A percentile compares a stretch with the other conserved stretches of the same genome.
Evolutionary conservation across 305 asterid species (phyloP).

Genomic region (Plantago rigida): DNA sequence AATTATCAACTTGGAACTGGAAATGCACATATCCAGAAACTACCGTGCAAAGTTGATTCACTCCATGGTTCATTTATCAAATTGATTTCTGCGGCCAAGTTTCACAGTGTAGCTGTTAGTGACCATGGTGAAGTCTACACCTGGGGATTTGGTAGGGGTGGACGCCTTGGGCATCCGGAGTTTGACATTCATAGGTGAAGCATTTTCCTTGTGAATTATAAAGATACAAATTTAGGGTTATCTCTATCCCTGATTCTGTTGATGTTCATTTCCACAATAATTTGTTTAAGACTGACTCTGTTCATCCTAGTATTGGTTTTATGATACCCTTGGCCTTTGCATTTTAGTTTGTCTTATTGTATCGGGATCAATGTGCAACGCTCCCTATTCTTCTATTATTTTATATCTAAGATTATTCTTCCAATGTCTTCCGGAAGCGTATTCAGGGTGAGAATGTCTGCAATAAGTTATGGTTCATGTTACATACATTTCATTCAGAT

Average conservation of each 20-base stretch:
- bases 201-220: conserved; percentile 6
- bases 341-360: no score
- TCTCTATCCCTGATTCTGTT: neutral
- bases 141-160: conserved; percentile 99
- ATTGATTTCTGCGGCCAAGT: conserved; percentile 74
- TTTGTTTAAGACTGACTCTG: no score
- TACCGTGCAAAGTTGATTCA: conserved; percentile 94
- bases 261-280: no score
- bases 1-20: conserved; percentile 99
- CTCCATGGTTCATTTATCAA: conserved; percentile 66
- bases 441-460: no score
- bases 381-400: no score
- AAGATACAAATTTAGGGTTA: neutral
- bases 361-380: no score
- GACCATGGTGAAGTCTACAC: conserved; percentile 80
- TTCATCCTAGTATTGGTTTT: no score
- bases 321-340: no score
- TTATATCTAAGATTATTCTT: no score
- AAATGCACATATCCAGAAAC: conserved; percentile 84
- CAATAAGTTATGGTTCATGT: no score
- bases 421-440: no score
- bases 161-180: conserved; percentile 97
- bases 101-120: conserved; percentile 91
- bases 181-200: conserved; percentile 89
- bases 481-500: no score